Evolutionary conservation across 257 asterid species (phyloP).

Genomic region (Capsicum baccatum): DNA sequence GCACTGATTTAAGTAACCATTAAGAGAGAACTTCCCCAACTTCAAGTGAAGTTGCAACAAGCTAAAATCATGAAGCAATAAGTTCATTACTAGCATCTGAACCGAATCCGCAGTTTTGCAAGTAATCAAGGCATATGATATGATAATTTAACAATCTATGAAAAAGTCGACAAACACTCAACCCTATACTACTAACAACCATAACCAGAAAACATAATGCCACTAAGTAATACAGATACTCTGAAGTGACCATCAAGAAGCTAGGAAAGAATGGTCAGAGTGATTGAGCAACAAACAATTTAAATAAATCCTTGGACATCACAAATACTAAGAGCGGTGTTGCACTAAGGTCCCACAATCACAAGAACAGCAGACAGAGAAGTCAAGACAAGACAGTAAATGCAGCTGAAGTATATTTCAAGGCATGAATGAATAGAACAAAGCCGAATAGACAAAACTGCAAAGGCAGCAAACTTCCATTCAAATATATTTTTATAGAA

Average conservation of each 20-base stretch:
- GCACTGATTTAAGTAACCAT: not conserved
- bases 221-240: not conserved
- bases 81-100: not conserved
- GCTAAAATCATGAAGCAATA: constrained; percentile 16
- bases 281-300: not conserved
- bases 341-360: not conserved
- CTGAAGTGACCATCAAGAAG: not conserved
- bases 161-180: not conserved
- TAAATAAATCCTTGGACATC: not conserved
- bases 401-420: not conserved
- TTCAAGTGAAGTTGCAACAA: not conserved
- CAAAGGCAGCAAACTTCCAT: no score
- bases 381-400: not conserved
- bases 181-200: not conserved
- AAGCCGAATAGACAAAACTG: not conserved
- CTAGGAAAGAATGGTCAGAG: not conserved
- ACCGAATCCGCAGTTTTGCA: not conserved
- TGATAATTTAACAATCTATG: not conserved
- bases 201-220: not conserved
- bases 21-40: not conserved
- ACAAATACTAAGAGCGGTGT: not conserved
- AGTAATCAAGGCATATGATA: not conserved
- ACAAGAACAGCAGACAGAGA: not conserved
- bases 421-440: not conserved
- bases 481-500: not conserved